phyloP scores from a whole-genome alignment of 179 eudicot species.

The Corrigiola litoralis region DNA sequence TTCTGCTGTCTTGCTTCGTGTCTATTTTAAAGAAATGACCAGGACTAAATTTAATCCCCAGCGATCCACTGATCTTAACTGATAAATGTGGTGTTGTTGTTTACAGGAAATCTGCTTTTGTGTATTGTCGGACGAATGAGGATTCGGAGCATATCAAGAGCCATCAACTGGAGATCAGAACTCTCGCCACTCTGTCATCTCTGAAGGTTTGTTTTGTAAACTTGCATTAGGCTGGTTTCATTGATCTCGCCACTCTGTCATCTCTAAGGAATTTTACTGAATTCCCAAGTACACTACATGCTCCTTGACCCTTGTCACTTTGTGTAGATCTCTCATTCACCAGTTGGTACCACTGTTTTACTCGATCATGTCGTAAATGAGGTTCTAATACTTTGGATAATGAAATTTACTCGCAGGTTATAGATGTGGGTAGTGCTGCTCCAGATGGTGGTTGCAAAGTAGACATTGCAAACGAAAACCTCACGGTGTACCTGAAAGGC shows the following conservation, averaged over 20 bases:
- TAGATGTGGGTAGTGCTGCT: conserved; percentile 53
- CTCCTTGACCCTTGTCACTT: too few relatives aligned
- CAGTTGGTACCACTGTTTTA: too few relatives aligned
- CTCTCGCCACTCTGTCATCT: conserved; percentile 70
- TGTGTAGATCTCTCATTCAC: too few relatives aligned
- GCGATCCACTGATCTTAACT: too few relatives aligned
- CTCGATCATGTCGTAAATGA: too few relatives aligned
- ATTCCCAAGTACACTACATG: too few relatives aligned
- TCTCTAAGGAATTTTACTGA: too few relatives aligned
- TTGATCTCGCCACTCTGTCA: background rate
- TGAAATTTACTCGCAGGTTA: conserved; percentile 36
- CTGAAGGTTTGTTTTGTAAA: conserved; percentile 36
- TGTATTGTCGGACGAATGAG: conserved; percentile 50
- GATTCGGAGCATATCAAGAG: conserved; percentile 38
- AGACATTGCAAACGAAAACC: conserved; percentile 54
- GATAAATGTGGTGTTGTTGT: conserved; percentile 9
- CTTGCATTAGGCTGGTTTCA: background rate
- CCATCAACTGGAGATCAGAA: conserved; percentile 60
- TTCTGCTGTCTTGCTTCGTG: background rate
- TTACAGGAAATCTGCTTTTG: conserved; percentile 72
- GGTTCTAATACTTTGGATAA: too few relatives aligned
- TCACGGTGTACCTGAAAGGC: conserved; percentile 58
- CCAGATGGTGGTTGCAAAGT: conserved; percentile 58
- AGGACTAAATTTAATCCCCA: too few relatives aligned
- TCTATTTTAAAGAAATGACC: too few relatives aligned